Base-by-base conservation (phyloP, 2,329 filamentous ascomycete species). In the Paracoccidioides lutzii region DNA sequence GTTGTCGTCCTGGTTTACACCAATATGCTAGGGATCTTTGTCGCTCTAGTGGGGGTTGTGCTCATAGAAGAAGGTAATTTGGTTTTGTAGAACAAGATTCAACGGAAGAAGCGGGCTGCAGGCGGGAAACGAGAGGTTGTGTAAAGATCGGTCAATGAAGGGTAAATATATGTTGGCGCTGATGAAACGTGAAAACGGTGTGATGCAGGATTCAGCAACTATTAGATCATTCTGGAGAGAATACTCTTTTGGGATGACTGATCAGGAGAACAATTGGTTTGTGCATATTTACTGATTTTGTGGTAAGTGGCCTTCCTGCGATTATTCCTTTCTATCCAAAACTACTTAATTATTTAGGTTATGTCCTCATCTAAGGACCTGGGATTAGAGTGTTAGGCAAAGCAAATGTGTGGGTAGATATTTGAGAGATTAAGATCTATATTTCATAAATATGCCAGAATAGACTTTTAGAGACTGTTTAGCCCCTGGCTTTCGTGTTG, bases 221-320 rank as follows among this genome's bases (percentile, higher is more conserved):
- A n/a, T 2, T 1, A 22, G 22, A 22, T 22, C 22, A 2, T 22
- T 22, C 78, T 22, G 78, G 79, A 5, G 73, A 77, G 14, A 74
- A 78, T 49, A 78, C 76, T 0, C 78, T 81, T 52, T 65, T 78
- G 60, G 83, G 87, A 67, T 84, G 60, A 84, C 83, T 0, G 83
- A 86, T 66, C 69, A 77, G 22, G 71, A 82, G 70, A 87, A 87
- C 61, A 81, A 86, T 57, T 82, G 86, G 62, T 86, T 86, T 69
- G 76, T 84, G n/a, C 84, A 81, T 66, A 75, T 82, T 50, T 82
- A 81, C 61, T 37, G 45, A 33, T 49, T 49, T 33, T 5, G 1
- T 44, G 42, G 42, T 15, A 15, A 15, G n/a, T 44, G 14, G 8
- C 37, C 12, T 38, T 38, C 37, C 37, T 38, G 22, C 22, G 22